Percentiles rank a stretch among this genome's conserved stretches.
These are phyloP conservation scores for Termitomyces sp. DNA, from an alignment of 768 basidiomycete genomes.

Conservation along the genomic window DNA sequence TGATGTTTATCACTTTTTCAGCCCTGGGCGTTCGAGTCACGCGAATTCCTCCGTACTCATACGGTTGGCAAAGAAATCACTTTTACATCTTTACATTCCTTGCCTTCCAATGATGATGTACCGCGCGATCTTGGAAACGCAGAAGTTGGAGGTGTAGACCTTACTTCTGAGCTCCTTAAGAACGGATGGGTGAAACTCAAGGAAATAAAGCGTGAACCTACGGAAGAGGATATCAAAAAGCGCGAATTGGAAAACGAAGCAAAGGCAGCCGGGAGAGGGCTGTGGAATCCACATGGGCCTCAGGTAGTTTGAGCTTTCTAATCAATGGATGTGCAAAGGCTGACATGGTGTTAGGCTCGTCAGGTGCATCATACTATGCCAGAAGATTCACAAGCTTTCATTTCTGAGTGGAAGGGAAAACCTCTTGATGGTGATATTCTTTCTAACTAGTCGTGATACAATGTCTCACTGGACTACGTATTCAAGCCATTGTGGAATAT, in stretches of 20 bases:
- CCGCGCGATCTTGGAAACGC: slow-evolving; percentile 77
- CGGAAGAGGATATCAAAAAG: slow-evolving; percentile 69
- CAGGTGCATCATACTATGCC: slow-evolving; percentile 85
- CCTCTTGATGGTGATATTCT: slow-evolving; percentile 64
- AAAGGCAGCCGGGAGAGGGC: slow-evolving; percentile 64
- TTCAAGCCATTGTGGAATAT: slow-evolving; percentile 82
- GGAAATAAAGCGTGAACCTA: slow-evolving; percentile 78
- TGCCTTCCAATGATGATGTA: slow-evolving; percentile 70
- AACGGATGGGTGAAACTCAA: slow-evolving; percentile 94
- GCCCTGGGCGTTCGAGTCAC: slow-evolving; percentile 90
- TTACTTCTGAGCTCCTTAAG: slow-evolving; percentile 71
- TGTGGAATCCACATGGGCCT: slow-evolving; percentile 83
- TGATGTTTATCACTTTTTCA: slow-evolving; percentile 22
- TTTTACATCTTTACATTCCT: slow-evolving; percentile 75
- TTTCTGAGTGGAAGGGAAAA: slow-evolving; percentile 90
- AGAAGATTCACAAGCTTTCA: slow-evolving; percentile 79
- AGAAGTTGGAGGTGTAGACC: slow-evolving; percentile 66
- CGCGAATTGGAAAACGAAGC: slow-evolving; percentile 76
- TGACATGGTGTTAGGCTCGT: slow-evolving; percentile 44
- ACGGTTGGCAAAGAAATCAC: slow-evolving; percentile 88
- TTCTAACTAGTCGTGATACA: background rate
- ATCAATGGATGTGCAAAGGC: background rate
- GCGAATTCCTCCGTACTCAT: slow-evolving; percentile 84
- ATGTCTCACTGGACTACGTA: slow-evolving; percentile 5
- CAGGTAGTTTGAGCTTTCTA: slow-evolving; percentile 36